A percentile compares a stretch with the other conserved stretches of the same genome.
Conservation (phyloP, 1,284 basidiomycete species). For the Apiotrichum akiyoshidainum region DNA sequence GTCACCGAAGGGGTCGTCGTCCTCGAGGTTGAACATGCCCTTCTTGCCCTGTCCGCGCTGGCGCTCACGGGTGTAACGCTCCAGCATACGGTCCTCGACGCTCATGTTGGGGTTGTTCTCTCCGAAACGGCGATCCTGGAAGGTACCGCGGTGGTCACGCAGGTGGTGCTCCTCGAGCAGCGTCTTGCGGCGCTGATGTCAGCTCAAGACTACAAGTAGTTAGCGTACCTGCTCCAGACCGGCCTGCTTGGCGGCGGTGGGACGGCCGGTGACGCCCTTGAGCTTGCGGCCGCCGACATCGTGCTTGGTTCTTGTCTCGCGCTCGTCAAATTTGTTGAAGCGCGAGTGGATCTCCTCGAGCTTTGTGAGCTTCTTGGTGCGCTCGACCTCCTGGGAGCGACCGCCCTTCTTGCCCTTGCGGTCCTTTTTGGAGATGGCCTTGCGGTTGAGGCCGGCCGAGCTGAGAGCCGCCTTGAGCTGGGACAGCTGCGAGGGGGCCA, state of each 20-base stretch:
- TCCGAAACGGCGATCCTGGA: constrained; percentile 92
- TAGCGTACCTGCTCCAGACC: constrained; percentile 78
- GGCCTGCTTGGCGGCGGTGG: constrained; percentile 80
- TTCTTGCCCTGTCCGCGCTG: constrained; percentile 64
- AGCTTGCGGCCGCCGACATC: constrained; percentile 83
- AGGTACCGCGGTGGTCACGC: constrained; percentile 75
- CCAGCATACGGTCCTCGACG: constrained; percentile 93
- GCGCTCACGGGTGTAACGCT: constrained; percentile 88
- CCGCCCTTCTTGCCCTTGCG: constrained; percentile 60
- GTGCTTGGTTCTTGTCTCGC: constrained; percentile 82
- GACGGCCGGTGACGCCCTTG: constrained; percentile 77
- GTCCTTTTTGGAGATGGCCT: constrained; percentile 46
- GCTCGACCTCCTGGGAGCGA: constrained; percentile 64
- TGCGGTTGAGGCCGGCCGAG: constrained; percentile 68
- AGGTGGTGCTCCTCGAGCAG: constrained; percentile 76
- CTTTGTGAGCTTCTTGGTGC: constrained; percentile 71
- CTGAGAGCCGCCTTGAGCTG: constrained; percentile 82
- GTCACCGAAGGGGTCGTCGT: constrained; percentile 61
- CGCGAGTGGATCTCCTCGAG: constrained; percentile 77
- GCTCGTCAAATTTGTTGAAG: constrained; percentile 90
- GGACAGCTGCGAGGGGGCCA: constrained; percentile 65
- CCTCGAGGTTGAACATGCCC: constrained; percentile 78
- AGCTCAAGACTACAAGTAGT: not conserved
- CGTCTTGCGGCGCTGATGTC: constrained; percentile 70
- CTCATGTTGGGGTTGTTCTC: constrained; percentile 88